Base-by-base conservation (phyloP, 176 grass and related monocot species). In the Avena atlantica region DNA sequence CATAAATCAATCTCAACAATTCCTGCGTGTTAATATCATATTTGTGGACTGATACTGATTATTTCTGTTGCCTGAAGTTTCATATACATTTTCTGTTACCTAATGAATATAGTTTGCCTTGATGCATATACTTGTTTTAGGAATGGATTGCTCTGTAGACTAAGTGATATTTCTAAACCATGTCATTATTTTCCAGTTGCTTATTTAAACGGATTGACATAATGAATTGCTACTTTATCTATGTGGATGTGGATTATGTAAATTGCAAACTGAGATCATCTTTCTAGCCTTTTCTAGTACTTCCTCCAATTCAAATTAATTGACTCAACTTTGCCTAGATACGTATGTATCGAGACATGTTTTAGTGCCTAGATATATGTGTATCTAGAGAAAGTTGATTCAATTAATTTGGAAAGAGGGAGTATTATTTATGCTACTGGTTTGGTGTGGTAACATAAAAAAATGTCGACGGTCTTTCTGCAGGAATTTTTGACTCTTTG, bases 41-140 rank as follows among this genome's bases (percentile, higher is more conserved):
- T 45, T 72, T 45, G 17, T n/a, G 9, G 67, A 70, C 15, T 42
- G 67, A 70, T 70, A 42, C 37, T 2, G 2, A 70, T 16, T 70
- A 70, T 70, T 71, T 45, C 37, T 51, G 45, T 25, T 51, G 12
- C 23, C 12, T 50, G 12, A 74, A 74, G 71, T 74, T 74, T 75
- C 23, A 70, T 25, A 51, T 74, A 27, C 45, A 50, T 50, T 74
- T 51, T 76, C 48, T 29, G 47, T 75, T 50, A 75, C 72, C 71
- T 74, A 52, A 76, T 52, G 72, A 44, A 52, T 76, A 76, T 76
- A 52, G 23, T 76, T 51, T 0, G 73, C 47, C 23, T 52, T 25
- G 8, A 52, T 52, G 48, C 72, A 76, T 76, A 52, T 47, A 45
- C 7, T 9, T 1, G 23, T 15, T 51, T 76, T 76, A 29, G 48